Evolutionary conservation across 2,329 filamentous ascomycete species (phyloP), one percentile per base, ranked within the genome.

Genomic region (Talaromyces pinophilus): DNA sequence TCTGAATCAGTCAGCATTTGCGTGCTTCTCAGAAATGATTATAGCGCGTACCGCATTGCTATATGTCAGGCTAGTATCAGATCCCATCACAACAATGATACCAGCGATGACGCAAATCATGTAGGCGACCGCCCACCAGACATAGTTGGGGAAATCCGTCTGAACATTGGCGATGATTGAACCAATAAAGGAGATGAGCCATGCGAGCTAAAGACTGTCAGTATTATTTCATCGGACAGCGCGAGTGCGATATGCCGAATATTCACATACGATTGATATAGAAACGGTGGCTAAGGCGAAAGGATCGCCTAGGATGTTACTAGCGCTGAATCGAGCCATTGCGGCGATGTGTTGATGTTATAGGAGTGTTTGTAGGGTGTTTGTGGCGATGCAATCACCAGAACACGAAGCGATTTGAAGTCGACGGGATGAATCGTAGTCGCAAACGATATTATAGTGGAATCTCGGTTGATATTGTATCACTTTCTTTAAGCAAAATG

Each of bases 231-330:
- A 69, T 67, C 67, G 33, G 54, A 52, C 40, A 38, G 60, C 30
- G 8, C 15, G 33, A 38, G 22, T 7, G 42, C 25, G 46, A 22
- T 40, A 30, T n/a, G 5, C 38, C 35, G 48, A 38, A 28, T 62
- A 33, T n/a, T 50, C 38, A 86, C 92, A 79, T 87, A 97, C 94
- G 76, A 92, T 85, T 69, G 91, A 88, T 78, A 98, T 97, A 66
- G 94, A 97, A 70, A 96, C 88, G 42, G 95, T 98, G 64, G 93
- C 93, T 68, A 99, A 86, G 67, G 94, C 93, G 80, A 99, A 98
- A 5, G 95, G 95, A 81, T 99, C 94, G 73, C 95, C 95, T 68
- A 97, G 85, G 73, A 99, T 93, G 81, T 97, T 96, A 77, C 91
- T 91, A 79, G 93, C 80, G 79, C 87, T 90, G 79, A 97, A 89